Evolutionary conservation across 805 yeast genomes (phyloP), one percentile per base, ranked within the genome.

Genomic region (Cyberlindnera xylosilytica): DNA sequence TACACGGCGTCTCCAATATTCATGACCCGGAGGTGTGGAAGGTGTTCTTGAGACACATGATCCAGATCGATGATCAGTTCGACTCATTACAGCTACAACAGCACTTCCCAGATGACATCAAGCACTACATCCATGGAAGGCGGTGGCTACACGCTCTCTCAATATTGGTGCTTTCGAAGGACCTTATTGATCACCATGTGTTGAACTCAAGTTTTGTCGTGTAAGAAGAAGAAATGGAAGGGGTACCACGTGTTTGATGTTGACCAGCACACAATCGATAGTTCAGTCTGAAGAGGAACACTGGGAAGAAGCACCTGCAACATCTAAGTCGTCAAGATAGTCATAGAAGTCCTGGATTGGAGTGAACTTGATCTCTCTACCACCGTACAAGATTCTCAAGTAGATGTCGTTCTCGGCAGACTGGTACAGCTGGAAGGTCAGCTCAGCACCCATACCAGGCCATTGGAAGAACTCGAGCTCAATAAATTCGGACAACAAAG

Each of bases 361-460:
- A 17, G 41, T 46, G 38, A 56, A 56, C 16, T 46, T 38, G 17
- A 51, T 40, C 39, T 56, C 60, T 28, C 32, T 45, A 9, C 72
- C 71, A 35, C 58, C 50, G 49, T 68, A 70, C 19, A 70, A 51
- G 16, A 64, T 64, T 46, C 74, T 62, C 30, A 69, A 43, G 45
- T 54, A 60, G 47, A 59, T 45, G 10, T 53, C 52, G 22, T 45
- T 45, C 31, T 52, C 52, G 13, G 38, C 37, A 7, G 45, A 50
- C 30, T 61, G 56, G 58, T 69, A 70, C 6, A 70, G 43, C 49
- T 70, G 73, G 45, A 69, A 63, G 1, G 63, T 63, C 26, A 66
- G 52, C 38, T 70, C 70, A 20, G 74, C 49, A n/a, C 73, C 75
- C 73, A 70, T 69, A 6, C 73, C 75, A 12, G 75, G 75, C 75